Evolutionary conservation across 495 filamentous ascomycete species (phyloP), one percentile per base, ranked within the genome.

Genomic region (Tuber borchii): DNA sequence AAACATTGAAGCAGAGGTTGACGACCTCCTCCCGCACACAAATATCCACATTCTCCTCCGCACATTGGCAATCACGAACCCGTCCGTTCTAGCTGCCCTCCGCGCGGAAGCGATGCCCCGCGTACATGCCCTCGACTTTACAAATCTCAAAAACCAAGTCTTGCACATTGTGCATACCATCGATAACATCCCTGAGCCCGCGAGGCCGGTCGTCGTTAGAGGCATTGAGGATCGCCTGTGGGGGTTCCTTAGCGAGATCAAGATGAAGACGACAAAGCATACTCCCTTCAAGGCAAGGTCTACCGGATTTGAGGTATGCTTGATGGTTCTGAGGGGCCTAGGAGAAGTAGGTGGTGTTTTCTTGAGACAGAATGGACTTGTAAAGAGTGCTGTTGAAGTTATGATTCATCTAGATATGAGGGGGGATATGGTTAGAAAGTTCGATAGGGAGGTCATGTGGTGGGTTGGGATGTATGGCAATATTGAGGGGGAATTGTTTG

Each of bases 331-430:
- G n/a, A 65, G 16, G 26, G 56, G 56, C n/a, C n/a, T 65, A 12
- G 26, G 56, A 65, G 56, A 65, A 65, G n/a, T 65, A 14, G 56
- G 56, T 31, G 56, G n/a, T 31, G n/a, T 31, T 10, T 65, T 65
- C 56, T 65, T 65, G 56, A 65, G 56, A 65, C 56, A 65, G 56
- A 65, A 65, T 16, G 56, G 56, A 65, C 56, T 65, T 31, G 26
- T 65, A 17, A 65, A 65, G 56, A 65, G n/a, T 17, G n/a, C 56
- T 31, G 10, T 65, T 65, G 56, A 65, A 3, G n/a, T 65, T 65
- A 65, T 65, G 56, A 65, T 65, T 10, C 56, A 65, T 31, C 56
- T 65, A 31, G 56, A 65, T 65, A 10, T 26, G 56, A 65, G 31
- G 12, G 56, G 56, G 3, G 56, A 65, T 65, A 26, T 65, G 26